phyloP scores from a whole-genome alignment of 176 grass and related monocot species.

The Aegilops bicornis region DNA sequence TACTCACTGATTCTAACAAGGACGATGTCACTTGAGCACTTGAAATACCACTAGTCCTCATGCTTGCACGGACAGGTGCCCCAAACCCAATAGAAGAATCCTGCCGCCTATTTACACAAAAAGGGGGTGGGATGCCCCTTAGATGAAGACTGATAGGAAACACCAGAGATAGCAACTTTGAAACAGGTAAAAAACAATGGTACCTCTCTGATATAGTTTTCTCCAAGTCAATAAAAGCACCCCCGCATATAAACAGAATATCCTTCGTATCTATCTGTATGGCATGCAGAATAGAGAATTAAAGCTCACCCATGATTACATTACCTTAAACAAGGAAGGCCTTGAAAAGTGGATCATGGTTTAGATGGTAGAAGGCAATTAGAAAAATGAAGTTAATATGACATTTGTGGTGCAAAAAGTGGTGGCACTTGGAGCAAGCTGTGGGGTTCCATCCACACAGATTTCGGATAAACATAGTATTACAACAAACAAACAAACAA shows the following conservation, averaged over 20 bases:
- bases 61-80: constrained; percentile 82
- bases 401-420: constrained; percentile 15
- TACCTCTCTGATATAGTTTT: constrained; percentile 98
- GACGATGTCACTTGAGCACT: constrained; percentile 88
- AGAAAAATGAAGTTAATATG: neutral
- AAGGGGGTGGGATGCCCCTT: neutral
- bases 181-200: neutral
- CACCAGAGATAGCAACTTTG: constrained; percentile 9
- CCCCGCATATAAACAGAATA: constrained; percentile 97
- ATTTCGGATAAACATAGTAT: neutral
- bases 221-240: constrained; percentile 90
- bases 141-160: constrained; percentile 27
- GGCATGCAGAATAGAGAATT: constrained; percentile 20
- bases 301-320: constrained; percentile 5
- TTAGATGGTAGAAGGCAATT: constrained; percentile 15
- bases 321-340: neutral
- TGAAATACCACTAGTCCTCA: constrained; percentile 71
- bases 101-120: constrained; percentile 49
- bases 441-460: neutral
- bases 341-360: constrained; percentile 22
- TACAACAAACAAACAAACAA: too few species aligned
- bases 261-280: constrained; percentile 98
- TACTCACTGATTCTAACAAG: constrained; percentile 87
- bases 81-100: constrained; percentile 99
- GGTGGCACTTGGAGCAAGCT: neutral